These are phyloP conservation scores for Euptelea pleiosperma DNA, from an alignment of 164 flowering plant genomes.

Conservation along the genomic window DNA sequence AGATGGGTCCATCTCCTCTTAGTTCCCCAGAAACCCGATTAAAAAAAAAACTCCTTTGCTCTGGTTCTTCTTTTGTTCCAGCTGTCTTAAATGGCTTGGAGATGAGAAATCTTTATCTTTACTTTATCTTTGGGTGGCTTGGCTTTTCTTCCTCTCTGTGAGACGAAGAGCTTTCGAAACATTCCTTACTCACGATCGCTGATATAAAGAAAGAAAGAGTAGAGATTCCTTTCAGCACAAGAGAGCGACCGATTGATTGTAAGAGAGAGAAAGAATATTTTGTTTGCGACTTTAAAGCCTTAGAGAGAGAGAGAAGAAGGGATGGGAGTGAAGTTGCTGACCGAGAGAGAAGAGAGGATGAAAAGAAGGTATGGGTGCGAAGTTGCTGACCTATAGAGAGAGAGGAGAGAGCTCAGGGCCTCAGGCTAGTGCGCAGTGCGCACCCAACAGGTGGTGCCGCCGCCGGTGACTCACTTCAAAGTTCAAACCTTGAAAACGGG, in stretches of 20 bases:
- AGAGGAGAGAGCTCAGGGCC: no score
- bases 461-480: no score
- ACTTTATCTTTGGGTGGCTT: constrained; percentile 15
- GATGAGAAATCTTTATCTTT: constrained; percentile 5
- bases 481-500: no score
- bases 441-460: no score
- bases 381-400: no score
- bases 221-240: neutral
- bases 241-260: no score
- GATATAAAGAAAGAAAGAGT: constrained; percentile 10
- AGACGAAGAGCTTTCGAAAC: constrained; percentile 16
- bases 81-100: neutral
- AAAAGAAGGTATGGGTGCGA: no score
- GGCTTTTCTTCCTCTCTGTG: constrained; percentile 12
- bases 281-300: no score
- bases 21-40: neutral
- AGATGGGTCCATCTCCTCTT: constrained; percentile 40
- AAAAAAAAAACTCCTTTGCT: neutral
- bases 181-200: constrained; percentile 19
- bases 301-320: neutral
- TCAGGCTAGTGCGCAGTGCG: constrained; percentile 1
- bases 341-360: neutral
- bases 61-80: neutral
- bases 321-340: neutral
- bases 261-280: no score